These are phyloP conservation scores for Pseudotulostoma volvatum DNA, from an alignment of 495 filamentous ascomycete species.

Conservation along the genomic window DNA sequence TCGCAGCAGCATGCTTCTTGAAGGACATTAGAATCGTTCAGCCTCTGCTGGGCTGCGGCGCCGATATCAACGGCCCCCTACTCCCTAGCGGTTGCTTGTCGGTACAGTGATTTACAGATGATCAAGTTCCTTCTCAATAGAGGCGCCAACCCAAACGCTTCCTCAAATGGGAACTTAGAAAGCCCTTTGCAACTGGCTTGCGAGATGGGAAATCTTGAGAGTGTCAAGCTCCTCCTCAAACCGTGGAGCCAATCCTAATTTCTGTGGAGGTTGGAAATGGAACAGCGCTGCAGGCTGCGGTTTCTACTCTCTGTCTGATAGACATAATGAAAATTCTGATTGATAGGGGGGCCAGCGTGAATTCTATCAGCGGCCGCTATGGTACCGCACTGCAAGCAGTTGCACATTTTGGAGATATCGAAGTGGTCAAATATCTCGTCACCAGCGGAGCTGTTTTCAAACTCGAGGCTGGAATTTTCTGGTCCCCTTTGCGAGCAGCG, in stretches of 20 bases:
- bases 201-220: not conserved
- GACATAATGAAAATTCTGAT: slow-evolving; percentile 1
- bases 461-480: not conserved
- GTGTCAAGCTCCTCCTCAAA: not conserved
- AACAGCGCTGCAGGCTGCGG: slow-evolving; percentile 2
- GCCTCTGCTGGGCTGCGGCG: not conserved
- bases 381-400: slow-evolving; percentile 1
- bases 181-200: slow-evolving; percentile 1
- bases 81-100: not conserved
- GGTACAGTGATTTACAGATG: slow-evolving; percentile 1
- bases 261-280: slow-evolving; percentile 3
- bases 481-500: not conserved
- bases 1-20: not conserved
- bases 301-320: not conserved
- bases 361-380: not conserved
- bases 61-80: not conserved
- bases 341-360: not conserved
- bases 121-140: slow-evolving; percentile 10
- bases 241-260: not conserved
- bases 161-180: not conserved
- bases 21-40: not conserved
- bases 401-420: not conserved
- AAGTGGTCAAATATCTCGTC: slow-evolving; percentile 3
- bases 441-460: not conserved
- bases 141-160: slow-evolving; percentile 3